phyloP scores from a whole-genome alignment of 2,329 filamentous ascomycete genomes.

The Polychaeton citri region DNA sequence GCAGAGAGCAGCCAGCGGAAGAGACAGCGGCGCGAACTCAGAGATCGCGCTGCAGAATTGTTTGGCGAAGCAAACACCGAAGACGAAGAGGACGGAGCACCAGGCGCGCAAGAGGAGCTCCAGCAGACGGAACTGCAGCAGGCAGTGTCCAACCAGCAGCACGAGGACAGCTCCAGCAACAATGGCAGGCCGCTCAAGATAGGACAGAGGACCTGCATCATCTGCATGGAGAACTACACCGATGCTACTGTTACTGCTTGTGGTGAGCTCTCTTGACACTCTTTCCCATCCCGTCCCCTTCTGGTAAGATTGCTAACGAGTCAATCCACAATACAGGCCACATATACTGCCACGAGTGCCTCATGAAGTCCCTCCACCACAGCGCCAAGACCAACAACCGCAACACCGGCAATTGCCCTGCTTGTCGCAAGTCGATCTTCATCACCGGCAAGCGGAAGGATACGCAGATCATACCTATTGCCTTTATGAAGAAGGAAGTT shows the following conservation, averaged over 20 bases:
- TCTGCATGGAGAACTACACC: conserved; percentile 49
- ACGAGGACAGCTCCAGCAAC: conserved; percentile 9
- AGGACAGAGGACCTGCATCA: conserved; percentile 44
- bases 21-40: no score
- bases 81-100: conserved; percentile 7
- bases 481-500: conserved; percentile 25
- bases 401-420: conserved; percentile 22
- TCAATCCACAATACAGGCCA: conserved; percentile 39
- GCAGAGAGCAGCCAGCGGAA: neutral
- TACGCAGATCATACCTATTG: conserved; percentile 28
- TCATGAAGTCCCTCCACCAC: conserved; percentile 45
- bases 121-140: conserved; percentile 15
- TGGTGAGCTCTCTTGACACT: conserved; percentile 31
- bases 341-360: conserved; percentile 51
- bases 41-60: no score
- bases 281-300: no score
- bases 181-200: conserved; percentile 15
- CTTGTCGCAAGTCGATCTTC: conserved; percentile 27
- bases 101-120: conserved; percentile 21
- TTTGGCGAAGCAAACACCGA: conserved; percentile 1
- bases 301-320: no score
- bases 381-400: conserved; percentile 37
- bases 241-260: conserved; percentile 48
- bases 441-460: conserved; percentile 17
- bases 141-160: conserved; percentile 12